These are phyloP conservation scores for Solanum piurae DNA, from an alignment of 257 asterid genomes.

Conservation along the genomic window DNA sequence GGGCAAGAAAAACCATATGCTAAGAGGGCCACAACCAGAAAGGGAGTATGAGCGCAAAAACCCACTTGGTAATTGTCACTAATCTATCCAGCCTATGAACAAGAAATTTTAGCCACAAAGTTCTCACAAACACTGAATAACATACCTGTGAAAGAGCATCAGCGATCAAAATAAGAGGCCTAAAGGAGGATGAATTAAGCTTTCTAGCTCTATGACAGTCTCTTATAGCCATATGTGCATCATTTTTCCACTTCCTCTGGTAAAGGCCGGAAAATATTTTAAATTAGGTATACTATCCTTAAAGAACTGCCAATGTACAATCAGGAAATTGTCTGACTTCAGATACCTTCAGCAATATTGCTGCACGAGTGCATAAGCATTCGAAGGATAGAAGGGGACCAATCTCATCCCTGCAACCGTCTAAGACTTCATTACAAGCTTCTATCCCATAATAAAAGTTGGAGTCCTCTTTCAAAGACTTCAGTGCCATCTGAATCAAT, in stretches of 20 bases:
- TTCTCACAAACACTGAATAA: conserved; percentile 1
- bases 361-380: conserved; percentile 82
- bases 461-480: conserved; percentile 48
- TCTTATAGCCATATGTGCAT: conserved; percentile 77
- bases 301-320: background rate
- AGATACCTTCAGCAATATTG: conserved; percentile 80
- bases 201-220: conserved; percentile 76
- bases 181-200: conserved; percentile 54
- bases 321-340: background rate
- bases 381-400: conserved; percentile 54
- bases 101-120: background rate
- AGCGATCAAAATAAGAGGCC: conserved; percentile 69
- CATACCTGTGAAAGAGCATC: conserved; percentile 75
- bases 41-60: background rate
- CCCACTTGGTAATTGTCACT: background rate
- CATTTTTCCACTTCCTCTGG: conserved; percentile 89
- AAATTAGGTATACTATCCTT: background rate
- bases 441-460: conserved; percentile 67
- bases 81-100: background rate
- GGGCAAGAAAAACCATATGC: background rate
- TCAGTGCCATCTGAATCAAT: conserved; percentile 64
- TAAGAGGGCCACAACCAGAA: background rate
- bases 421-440: conserved; percentile 88
- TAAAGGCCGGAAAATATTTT: background rate
- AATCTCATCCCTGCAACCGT: conserved; percentile 56